A percentile compares a stretch with the other conserved stretches of the same genome.
These are phyloP conservation scores for Rubus parviflorus DNA, from an alignment of 306 rosid species.

Conservation along the genomic window DNA sequence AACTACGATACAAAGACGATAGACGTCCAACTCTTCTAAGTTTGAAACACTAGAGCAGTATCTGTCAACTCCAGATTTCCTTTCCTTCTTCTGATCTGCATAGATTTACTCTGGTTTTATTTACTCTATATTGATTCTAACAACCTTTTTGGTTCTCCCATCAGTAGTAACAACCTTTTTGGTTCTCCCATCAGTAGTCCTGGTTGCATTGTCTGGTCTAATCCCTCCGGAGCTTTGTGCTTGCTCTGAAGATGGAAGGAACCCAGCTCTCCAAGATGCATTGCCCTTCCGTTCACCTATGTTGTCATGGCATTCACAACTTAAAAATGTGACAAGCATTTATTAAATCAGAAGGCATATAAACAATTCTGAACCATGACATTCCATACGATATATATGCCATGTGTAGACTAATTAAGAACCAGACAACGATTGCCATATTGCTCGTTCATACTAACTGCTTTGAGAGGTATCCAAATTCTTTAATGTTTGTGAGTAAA, in stretches of 20 bases:
- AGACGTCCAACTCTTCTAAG: neutral
- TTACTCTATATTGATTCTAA: constrained; percentile 78
- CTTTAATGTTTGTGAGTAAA: neutral
- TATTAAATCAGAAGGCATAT: no score
- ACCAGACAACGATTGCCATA: neutral
- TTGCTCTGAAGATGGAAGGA: constrained; percentile 32
- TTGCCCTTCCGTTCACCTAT: constrained; percentile 37
- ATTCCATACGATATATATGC: neutral
- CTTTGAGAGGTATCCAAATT: neutral
- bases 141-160: constrained; percentile 56
- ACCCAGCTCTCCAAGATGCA: constrained; percentile 25
- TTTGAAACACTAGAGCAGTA: neutral
- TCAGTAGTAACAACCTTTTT: constrained; percentile 47
- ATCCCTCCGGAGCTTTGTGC: constrained; percentile 28
- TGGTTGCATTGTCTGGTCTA: constrained; percentile 29
- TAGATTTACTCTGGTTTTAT: neutral
- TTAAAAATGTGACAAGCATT: neutral
- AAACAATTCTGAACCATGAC: neutral
- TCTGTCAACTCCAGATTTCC: neutral
- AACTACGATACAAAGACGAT: neutral
- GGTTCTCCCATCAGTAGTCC: constrained; percentile 35
- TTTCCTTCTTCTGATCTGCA: neutral
- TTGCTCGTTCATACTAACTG: no score
- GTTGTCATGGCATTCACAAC: neutral
- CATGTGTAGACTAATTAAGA: no score